Evolutionary conservation across 1,284 basidiomycete species (phyloP).

Genomic region (Marasmius sp.): DNA sequence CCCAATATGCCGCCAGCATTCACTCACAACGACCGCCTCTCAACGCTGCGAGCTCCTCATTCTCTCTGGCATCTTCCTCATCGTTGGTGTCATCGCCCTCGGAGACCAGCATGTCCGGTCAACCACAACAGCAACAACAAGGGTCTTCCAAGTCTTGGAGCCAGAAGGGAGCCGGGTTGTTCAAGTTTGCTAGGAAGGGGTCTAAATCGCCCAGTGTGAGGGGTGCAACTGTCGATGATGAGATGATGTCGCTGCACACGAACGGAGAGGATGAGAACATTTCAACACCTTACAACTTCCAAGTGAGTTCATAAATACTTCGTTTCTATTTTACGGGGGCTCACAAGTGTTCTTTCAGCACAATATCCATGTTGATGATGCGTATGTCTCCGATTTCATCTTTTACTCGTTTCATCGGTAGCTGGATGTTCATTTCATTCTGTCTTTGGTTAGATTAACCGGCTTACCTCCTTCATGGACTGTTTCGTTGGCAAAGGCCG

Average conservation of each 20-base stretch:
- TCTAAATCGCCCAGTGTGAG: constrained; percentile 29
- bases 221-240: constrained; percentile 20
- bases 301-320: constrained; percentile 43
- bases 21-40: constrained; percentile 8
- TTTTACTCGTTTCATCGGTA: constrained; percentile 1
- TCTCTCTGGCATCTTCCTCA: constrained; percentile 31
- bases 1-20: constrained; percentile 12
- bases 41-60: constrained; percentile 21
- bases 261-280: constrained; percentile 58
- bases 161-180: constrained; percentile 39
- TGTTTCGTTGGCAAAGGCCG: constrained; percentile 53
- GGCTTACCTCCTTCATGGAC: constrained; percentile 78
- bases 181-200: constrained; percentile 45
- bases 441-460: constrained; percentile 40
- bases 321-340: constrained; percentile 6
- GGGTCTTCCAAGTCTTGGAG: constrained; percentile 29
- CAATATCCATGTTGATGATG: constrained; percentile 78
- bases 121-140: constrained; percentile 19
- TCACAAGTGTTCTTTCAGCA: constrained; percentile 44
- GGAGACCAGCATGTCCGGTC: constrained; percentile 23
- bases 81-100: constrained; percentile 20
- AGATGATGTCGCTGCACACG: constrained; percentile 29
- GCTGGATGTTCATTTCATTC: constrained; percentile 6
- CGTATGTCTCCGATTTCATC: constrained; percentile 30
- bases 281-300: constrained; percentile 72